Base-by-base conservation (phyloP, 139 green algal genomes). In the Chlamydomonas urium region DNA sequence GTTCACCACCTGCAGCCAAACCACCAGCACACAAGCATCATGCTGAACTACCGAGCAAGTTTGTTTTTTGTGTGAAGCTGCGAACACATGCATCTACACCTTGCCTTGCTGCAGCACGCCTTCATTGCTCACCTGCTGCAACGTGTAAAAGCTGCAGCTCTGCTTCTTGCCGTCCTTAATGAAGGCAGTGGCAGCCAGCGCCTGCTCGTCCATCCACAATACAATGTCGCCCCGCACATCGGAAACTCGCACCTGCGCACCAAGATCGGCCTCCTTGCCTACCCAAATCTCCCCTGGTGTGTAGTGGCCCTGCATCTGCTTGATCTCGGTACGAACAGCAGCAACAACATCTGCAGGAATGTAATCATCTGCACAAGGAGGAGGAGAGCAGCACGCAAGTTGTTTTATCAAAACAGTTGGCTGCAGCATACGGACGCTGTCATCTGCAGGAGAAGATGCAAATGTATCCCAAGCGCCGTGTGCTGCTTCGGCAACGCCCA, bases 251-350 rank as follows among this genome's bases (percentile, higher is more conserved):
- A 87, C 78, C 68, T 83, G 79, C 42, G 82, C 78, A 50, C 82
- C 82, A 33, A 53, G 59, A 29, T 81, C 72, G 28, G 72, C 59
- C 66, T 81, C 71, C 67, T 82, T 83, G 56, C 82, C 82, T 17
- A 88, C 76, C 81, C 81, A 87, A 45, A 87, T 83, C 53, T 83
- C 63, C 3, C 75, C 73, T 28, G 63, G 53, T 32, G 53, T 67
- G 60, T 67, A 67, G 29, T 67, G 60, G 8, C 6, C 42, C 60
- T 67, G 19, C 60, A 67, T 67, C 32, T 63, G 53, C 26, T 63
- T 63, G 10, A 63, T 14, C 53, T 63, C 53, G 6, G 21, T 14
- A 17, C 53, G 24, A 6, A 26, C 53, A 34, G 21, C 17, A 33
- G 21, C 53, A 10, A 26, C 19, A 14, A 63, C 26, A 63, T 6